A percentile compares a stretch with the other conserved stretches of the same genome.
Conservation (phyloP, 2,329 filamentous ascomycete species). For the Aspergillus luchuensis region DNA sequence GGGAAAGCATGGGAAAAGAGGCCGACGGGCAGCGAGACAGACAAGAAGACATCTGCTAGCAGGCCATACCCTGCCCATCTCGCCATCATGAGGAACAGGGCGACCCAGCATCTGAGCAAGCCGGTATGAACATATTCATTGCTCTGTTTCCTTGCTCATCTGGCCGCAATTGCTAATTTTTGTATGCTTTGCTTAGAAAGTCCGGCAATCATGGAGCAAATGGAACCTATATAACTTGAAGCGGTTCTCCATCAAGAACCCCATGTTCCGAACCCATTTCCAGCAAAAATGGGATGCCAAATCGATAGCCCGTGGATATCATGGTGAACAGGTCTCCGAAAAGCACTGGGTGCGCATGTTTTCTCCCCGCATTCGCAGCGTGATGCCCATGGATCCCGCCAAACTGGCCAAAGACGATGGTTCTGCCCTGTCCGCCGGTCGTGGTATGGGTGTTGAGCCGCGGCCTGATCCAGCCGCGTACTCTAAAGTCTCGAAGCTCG, state of each 20-base stretch:
- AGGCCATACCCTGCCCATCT: constrained; percentile 16
- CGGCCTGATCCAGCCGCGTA: no score
- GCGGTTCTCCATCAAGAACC: constrained; percentile 52
- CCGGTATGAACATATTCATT: constrained; percentile 30
- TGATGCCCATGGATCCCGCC: constrained; percentile 78
- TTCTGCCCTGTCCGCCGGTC: constrained; percentile 76
- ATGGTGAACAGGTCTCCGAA: constrained; percentile 92
- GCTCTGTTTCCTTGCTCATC: not conserved
- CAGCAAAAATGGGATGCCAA: constrained; percentile 98
- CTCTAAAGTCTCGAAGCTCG: no score
- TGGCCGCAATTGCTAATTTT: constrained; percentile 5
- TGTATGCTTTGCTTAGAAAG: constrained; percentile 62
- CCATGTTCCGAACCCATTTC: constrained; percentile 71
- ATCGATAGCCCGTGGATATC: constrained; percentile 78
- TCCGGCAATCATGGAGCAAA: constrained; percentile 96
- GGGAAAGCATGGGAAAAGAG: constrained; percentile 14
- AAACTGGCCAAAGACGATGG: constrained; percentile 83
- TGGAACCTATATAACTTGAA: constrained; percentile 91
- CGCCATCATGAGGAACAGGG: constrained; percentile 49
- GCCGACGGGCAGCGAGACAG: constrained; percentile 10
- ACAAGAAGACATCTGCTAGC: constrained; percentile 12
- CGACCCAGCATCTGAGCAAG: constrained; percentile 44
- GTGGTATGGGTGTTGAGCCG: constrained; percentile 69
- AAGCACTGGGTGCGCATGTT: constrained; percentile 95
- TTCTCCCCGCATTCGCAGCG: constrained; percentile 73